Evolutionary conservation across 2,329 filamentous ascomycete species (phyloP).

Genomic region (Elsinoe perseae): DNA sequence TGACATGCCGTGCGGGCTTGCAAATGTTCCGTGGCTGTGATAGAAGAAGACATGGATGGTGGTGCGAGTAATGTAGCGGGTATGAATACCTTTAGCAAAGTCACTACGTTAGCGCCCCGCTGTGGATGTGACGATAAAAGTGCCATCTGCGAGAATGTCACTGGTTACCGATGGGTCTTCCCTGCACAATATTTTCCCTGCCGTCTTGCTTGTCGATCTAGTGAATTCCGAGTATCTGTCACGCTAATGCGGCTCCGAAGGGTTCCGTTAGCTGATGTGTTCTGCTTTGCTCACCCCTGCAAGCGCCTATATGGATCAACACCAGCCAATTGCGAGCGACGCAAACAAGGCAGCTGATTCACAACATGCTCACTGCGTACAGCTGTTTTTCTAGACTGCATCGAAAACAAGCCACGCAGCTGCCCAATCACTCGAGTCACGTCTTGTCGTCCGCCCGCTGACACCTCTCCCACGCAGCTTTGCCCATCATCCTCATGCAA

Average conservation of each 20-base stretch:
- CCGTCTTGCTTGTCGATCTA: conserved; percentile 2
- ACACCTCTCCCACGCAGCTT: no score
- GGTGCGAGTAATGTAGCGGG: neutral
- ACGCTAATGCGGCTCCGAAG: neutral
- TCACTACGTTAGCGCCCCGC: neutral
- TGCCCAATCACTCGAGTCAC: no score
- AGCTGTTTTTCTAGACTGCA: no score
- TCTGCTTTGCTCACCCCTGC: neutral
- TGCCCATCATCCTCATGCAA: no score
- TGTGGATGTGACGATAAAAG: neutral
- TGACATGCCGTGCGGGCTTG: neutral
- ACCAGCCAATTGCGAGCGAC: neutral
- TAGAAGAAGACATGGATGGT: neutral
- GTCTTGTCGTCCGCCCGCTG: no score
- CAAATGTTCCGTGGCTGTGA: conserved; percentile 14
- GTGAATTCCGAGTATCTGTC: neutral
- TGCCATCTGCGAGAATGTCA: neutral
- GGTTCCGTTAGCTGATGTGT: neutral
- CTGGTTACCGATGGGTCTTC: neutral
- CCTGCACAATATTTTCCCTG: conserved; percentile 1
- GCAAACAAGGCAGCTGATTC: neutral
- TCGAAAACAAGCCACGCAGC: no score
- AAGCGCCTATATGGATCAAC: neutral
- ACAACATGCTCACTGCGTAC: no score
- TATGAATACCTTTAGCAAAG: neutral